phyloP scores from a whole-genome alignment of 768 basidiomycete species.

The Termitomyces sp. region DNA sequence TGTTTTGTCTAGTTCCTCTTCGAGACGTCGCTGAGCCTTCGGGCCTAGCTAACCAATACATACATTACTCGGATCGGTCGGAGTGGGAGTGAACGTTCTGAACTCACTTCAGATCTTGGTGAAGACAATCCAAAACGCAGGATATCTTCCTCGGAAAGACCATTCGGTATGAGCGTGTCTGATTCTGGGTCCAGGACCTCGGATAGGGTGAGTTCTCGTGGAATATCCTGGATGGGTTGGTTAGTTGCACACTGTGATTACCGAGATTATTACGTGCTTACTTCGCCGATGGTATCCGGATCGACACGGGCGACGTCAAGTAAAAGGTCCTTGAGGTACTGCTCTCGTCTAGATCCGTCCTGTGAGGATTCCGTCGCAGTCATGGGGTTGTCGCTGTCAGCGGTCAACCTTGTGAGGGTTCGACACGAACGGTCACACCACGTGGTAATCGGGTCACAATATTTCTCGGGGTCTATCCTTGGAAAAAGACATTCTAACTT shows the following conservation, averaged over 20 bases:
- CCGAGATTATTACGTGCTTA: neutral
- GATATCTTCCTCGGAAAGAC: conserved; percentile 5
- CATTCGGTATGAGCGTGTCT: too few species aligned
- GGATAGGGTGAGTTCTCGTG: conserved; percentile 5
- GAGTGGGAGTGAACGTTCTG: too few species aligned
- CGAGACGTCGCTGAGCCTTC: conserved; percentile 10
- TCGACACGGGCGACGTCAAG: conserved; percentile 5
- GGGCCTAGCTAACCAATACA: conserved; percentile 1
- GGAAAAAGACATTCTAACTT: neutral
- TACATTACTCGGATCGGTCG: neutral
- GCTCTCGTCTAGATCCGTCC: neutral
- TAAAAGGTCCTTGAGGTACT: neutral
- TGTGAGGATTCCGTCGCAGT: neutral
- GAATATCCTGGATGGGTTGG: neutral
- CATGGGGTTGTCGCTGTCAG: too few species aligned
- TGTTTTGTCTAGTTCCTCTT: conserved; percentile 17
- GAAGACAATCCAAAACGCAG: conserved; percentile 10
- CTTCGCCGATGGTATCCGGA: conserved; percentile 4
- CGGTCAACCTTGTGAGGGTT: too few species aligned
- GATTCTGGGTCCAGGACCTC: neutral
- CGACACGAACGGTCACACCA: conserved; percentile 11
- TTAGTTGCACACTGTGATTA: too few species aligned
- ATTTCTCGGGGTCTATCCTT: neutral
- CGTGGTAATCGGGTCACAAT: neutral
- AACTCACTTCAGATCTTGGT: conserved; percentile 8